phyloP scores from a whole-genome alignment of 495 filamentous ascomycete species.

The Penicillium fimorum region DNA sequence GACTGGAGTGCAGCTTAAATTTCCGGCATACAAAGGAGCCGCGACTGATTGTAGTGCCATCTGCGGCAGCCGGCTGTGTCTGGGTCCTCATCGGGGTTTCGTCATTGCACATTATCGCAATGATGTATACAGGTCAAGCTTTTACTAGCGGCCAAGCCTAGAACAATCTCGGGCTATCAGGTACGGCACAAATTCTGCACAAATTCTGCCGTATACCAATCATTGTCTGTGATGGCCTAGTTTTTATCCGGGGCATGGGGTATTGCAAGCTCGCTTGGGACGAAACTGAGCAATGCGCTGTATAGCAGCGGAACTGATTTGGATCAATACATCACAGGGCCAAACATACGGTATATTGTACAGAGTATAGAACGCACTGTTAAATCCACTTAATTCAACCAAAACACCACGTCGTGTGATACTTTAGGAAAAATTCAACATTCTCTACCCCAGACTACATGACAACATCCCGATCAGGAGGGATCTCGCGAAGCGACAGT shows the following conservation, averaged over 20 bases:
- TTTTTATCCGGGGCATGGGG: constrained; percentile 18
- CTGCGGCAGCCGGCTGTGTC: constrained; percentile 36
- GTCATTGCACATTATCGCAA: background rate
- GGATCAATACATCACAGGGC: constrained; percentile 17
- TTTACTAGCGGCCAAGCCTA: constrained; percentile 30
- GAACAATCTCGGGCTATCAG: constrained; percentile 31
- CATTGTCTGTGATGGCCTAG: constrained; percentile 36
- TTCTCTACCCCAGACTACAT: no score
- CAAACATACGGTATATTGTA: background rate
- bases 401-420: no score
- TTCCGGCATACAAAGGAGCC: constrained; percentile 28
- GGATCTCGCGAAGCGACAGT: background rate
- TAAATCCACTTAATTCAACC: background rate
- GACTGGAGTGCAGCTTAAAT: constrained; percentile 36
- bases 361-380: background rate
- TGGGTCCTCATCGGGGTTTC: background rate
- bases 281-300: constrained; percentile 17
- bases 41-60: constrained; percentile 32
- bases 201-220: constrained; percentile 35
- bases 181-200: constrained; percentile 33
- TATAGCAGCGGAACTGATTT: constrained; percentile 19
- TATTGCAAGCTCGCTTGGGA: constrained; percentile 12
- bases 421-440: no score
- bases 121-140: background rate
- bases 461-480: no score